A percentile compares a stretch with the other conserved stretches of the same genome.
Evolutionary conservation across 108 stramenopile species (phyloP).

Genomic region (Cylindrotheca fusiformis): DNA sequence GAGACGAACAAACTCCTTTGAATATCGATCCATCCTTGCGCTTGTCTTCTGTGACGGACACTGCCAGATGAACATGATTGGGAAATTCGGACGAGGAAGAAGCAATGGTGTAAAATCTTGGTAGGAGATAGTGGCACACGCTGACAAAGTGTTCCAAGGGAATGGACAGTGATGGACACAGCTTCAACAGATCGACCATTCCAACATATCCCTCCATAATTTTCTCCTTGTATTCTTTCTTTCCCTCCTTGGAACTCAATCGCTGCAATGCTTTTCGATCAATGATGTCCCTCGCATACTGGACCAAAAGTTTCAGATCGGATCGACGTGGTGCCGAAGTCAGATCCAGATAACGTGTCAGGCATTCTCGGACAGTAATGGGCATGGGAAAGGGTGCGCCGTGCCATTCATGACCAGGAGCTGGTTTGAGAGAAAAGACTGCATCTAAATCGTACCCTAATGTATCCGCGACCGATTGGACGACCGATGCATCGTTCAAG

Average conservation of each 20-base stretch:
- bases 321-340: conserved; percentile 81
- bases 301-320: conserved; percentile 83
- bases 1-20: conserved; percentile 86
- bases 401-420: conserved; percentile 59
- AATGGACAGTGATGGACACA: conserved; percentile 77
- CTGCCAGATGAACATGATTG: conserved; percentile 86
- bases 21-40: conserved; percentile 62
- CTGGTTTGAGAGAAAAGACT: conserved; percentile 43
- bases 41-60: conserved; percentile 67
- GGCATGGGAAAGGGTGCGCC: conserved; percentile 91
- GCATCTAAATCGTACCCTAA: conserved; percentile 60
- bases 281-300: conserved; percentile 70
- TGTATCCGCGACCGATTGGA: conserved; percentile 73
- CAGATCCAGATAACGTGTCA: conserved; percentile 89
- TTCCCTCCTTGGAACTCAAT: conserved; percentile 84
- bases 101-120: conserved; percentile 97
- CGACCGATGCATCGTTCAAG: conserved; percentile 58
- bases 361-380: conserved; percentile 84
- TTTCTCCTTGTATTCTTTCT: conserved; percentile 75
- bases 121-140: conserved; percentile 83
- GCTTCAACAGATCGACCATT: conserved; percentile 57
- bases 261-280: conserved; percentile 75
- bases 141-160: conserved; percentile 88
- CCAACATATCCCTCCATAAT: conserved; percentile 65
- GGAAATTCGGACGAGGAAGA: conserved; percentile 88